phyloP scores from a whole-genome alignment of 2,329 filamentous ascomycete species.

The Juglanconis sp. region DNA sequence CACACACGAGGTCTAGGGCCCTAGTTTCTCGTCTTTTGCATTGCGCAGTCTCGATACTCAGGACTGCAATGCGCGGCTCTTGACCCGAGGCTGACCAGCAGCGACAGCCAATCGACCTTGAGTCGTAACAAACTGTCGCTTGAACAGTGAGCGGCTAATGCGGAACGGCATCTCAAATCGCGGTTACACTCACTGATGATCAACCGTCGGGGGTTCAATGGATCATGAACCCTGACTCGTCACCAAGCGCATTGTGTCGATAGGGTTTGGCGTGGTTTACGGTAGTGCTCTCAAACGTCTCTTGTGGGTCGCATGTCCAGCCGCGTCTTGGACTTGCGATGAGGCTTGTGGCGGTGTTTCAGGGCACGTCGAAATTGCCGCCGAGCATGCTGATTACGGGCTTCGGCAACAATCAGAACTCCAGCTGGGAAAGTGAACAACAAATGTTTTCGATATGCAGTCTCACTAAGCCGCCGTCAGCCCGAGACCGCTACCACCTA shows the following conservation, averaged over 20 bases:
- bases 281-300: constrained; percentile 25
- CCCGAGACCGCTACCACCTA: constrained; percentile 1
- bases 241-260: background rate
- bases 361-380: constrained; percentile 19
- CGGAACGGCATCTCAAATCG: background rate
- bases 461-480: background rate
- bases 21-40: background rate
- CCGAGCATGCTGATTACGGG: background rate
- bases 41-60: background rate
- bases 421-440: background rate
- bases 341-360: constrained; percentile 35
- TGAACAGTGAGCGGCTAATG: background rate
- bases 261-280: constrained; percentile 15
- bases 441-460: background rate
- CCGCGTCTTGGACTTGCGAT: constrained; percentile 28
- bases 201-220: background rate
- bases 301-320: constrained; percentile 24
- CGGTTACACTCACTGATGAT: background rate
- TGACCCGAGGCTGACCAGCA: background rate
- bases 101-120: too few species aligned
- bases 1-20: background rate
- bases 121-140: too few species aligned
- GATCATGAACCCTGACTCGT: constrained; percentile 4
- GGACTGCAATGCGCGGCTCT: background rate
- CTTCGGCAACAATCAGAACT: constrained; percentile 3